Base-by-base conservation (phyloP, 2,329 filamentous ascomycete genomes). In the Pleomassaria siparia region DNA sequence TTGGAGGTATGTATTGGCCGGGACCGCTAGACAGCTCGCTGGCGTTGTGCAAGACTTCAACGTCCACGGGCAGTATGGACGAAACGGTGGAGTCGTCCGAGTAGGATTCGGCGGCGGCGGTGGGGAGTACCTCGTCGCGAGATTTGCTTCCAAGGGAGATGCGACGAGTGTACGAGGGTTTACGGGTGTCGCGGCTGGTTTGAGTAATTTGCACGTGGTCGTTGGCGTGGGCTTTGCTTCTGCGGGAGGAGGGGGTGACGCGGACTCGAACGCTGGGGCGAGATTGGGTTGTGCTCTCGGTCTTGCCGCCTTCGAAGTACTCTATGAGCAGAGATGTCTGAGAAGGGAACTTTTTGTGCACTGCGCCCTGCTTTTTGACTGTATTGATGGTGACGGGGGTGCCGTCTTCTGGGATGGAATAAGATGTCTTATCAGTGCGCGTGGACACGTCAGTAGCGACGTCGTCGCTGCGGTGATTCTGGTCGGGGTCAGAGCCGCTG, bases 241-340 rank as follows among this genome's bases (percentile, higher is more conserved):
- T 83, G 69, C 77, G 80, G 56, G 74, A 75, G 20, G 79, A 79
- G 12, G 91, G 91, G 12, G 89, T 95, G 53, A 96, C 81, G 58
- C 85, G 82, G 44, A 89, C 86, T 59, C 86, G 77, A 44, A 96
- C 89, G 68, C 90, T 95, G 11, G 91, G 91, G 59, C 88, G 85
- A 60, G 87, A 86, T 59, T 84, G 81, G 26, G 77, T 75, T 63
- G 74, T 79, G 63, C 72, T 77, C 60, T 78, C 78, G 47, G 81
- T 75, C 70, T 89, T 91, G 54, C 86, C 84, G 58, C 85, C 88
- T 74, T 96, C 91, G 64, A 95, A 96, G 72, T 95, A 96, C 74
- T 96, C 91, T 63, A 96, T 96, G 62, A 96, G 79, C 57, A 96
- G 79, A 47, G 89, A 95, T 29, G 91, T 95, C 75, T 95, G 91